Percentiles rank a stretch among this genome's conserved stretches.
Evolutionary conservation across 306 rosid species (phyloP).

Genomic region (Acacia crassicarpa): DNA sequence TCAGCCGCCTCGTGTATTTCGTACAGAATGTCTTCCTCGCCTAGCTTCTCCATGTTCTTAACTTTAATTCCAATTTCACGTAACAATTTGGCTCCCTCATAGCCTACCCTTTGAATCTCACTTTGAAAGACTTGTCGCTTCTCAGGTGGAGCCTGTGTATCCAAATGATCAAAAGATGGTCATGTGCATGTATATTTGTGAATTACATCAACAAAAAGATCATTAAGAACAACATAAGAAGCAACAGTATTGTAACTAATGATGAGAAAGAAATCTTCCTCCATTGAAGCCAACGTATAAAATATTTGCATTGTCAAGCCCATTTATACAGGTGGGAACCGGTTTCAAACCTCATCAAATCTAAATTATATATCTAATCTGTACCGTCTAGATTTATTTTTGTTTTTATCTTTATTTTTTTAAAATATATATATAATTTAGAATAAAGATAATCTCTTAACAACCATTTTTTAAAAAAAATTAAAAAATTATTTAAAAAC

Average conservation of each 20-base stretch:
- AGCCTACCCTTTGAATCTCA: conserved; percentile 77
- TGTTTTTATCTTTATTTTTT: too few relatives aligned
- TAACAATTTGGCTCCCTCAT: conserved; percentile 78
- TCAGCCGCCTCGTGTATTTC: conserved; percentile 90
- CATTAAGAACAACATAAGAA: neutral
- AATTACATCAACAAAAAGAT: neutral
- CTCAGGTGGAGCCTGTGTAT: conserved; percentile 78
- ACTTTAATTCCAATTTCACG: conserved; percentile 85
- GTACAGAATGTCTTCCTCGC: conserved; percentile 49
- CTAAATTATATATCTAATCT: too few relatives aligned
- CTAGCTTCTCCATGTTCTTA: conserved; percentile 77
- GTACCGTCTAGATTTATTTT: too few relatives aligned
- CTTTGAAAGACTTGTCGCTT: conserved; percentile 61
- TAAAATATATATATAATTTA: too few relatives aligned
- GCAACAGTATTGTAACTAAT: neutral
- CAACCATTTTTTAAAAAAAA: too few relatives aligned
- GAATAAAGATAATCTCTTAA: too few relatives aligned
- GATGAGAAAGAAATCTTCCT: neutral
- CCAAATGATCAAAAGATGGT: neutral
- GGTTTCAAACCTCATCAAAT: too few relatives aligned
- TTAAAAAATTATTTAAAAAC: too few relatives aligned
- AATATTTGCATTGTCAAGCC: neutral
- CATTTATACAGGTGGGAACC: neutral
- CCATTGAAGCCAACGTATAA: neutral
- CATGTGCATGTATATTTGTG: neutral